phyloP scores from a whole-genome alignment of 768 basidiomycete species.

The Kwoniella pini region DNA sequence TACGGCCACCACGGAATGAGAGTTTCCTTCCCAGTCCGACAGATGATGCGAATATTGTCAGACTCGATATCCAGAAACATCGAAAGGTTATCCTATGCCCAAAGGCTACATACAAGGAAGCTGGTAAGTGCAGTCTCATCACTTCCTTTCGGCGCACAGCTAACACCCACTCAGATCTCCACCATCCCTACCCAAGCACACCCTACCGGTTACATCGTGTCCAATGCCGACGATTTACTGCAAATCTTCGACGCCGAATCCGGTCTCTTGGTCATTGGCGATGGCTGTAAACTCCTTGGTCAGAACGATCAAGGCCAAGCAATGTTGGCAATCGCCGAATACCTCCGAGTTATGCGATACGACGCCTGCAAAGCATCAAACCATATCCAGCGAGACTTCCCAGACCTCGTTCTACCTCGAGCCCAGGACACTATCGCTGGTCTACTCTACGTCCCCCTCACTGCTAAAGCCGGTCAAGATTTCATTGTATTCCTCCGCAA shows the following conservation, averaged over 20 bases:
- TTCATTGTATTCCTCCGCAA: slow-evolving; percentile 80
- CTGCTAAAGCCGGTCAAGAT: slow-evolving; percentile 66
- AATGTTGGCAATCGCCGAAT: slow-evolving; percentile 75
- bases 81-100: slow-evolving; percentile 74
- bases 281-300: slow-evolving; percentile 64
- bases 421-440: slow-evolving; percentile 67
- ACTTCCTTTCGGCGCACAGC: too few species aligned
- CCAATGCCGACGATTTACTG: slow-evolving; percentile 75
- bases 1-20: slow-evolving; percentile 79
- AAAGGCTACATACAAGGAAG: slow-evolving; percentile 72
- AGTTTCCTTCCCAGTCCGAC: slow-evolving; percentile 78
- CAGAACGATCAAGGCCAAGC: slow-evolving; percentile 65
- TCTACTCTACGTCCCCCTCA: slow-evolving; percentile 72
- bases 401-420: slow-evolving; percentile 66
- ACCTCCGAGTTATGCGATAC: slow-evolving; percentile 71
- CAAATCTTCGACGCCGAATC: slow-evolving; percentile 67
- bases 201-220: slow-evolving; percentile 75
- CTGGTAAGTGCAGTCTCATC: slow-evolving; percentile 59
- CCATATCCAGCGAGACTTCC: slow-evolving; percentile 68
- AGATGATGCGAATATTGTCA: slow-evolving; percentile 75
- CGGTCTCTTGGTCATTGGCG: slow-evolving; percentile 61
- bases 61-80: slow-evolving; percentile 78
- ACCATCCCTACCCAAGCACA: slow-evolving; percentile 68
- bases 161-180: too few species aligned
- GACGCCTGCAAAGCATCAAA: slow-evolving; percentile 70